Base-by-base conservation (phyloP, 2,329 filamentous ascomycete species). In the Fusarium neocosmosporiellum region DNA sequence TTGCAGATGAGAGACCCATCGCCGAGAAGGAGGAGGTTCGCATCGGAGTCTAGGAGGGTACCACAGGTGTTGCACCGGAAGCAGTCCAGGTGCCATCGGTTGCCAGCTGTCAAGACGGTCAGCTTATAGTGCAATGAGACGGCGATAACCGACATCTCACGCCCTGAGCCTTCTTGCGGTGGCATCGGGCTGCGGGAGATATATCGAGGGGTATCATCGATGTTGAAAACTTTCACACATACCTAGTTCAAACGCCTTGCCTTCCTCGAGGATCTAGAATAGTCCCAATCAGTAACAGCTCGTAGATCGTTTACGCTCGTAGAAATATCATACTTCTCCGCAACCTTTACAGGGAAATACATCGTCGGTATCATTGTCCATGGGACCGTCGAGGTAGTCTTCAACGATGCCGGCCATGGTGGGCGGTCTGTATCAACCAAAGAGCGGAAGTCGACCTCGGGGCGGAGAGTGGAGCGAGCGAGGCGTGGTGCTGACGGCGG, bases 1-100 rank as follows among this genome's bases (percentile, higher is more conserved):
- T 98, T 98, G 88, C 96, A 99, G 77, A 99, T 98, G 75, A 99
- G 90, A 20, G 96, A 98, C 74, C 96, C 96, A 85, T 99, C 96
- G 81, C 96, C 96, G 72, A 99, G 93, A 29, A 99, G 92, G 59
- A 99, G 91, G 58, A 99, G 92, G 84, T 98, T 98, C 78, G 96
- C 96, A 81, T 99, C 96, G 70, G 96, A 98, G 85, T 99, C 96
- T 84, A 99, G 94, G 66, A 98, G 91, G 69, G 95, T 98, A 79
- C 91, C 91, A 87, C 96, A 99, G 64, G 94, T 97, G 83, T 98
- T 96, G 88, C 96, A 98, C 81, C 95, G 93, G 85, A 99, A 99
- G 87, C 96, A 99, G 85, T 98, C 94, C 80, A 99, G 94, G 87
- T 99, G 96, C 96, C 96, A 98, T 88, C 96, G 90, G 83, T 97